These are phyloP conservation scores for Thermothielavioides terrestris DNA, from an alignment of 495 filamentous ascomycete genomes.

Conservation along the genomic window DNA sequence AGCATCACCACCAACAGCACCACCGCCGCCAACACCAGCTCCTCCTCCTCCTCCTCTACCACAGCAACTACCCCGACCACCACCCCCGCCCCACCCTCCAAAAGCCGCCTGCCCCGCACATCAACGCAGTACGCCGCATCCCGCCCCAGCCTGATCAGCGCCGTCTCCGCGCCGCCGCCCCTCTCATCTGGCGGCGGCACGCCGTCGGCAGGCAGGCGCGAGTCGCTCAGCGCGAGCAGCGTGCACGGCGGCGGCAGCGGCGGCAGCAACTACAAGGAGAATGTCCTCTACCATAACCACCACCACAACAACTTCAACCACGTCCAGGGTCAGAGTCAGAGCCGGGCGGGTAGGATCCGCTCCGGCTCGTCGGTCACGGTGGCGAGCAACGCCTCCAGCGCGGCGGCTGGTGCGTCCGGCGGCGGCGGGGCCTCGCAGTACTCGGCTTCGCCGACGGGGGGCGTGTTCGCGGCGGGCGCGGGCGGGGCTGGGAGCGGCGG, in stretches of 20 bases:
- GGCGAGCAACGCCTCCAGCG: not conserved
- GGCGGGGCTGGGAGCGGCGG: not conserved
- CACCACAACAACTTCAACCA: not conserved
- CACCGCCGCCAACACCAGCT: not conserved
- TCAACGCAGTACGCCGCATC: slow-evolving; percentile 22
- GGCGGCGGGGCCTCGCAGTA: slow-evolving; percentile 2
- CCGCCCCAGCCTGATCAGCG: slow-evolving; percentile 25
- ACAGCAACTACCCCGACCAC: too few species aligned
- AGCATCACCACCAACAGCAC: not conserved
- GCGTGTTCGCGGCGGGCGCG: not conserved
- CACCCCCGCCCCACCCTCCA: slow-evolving; percentile 5
- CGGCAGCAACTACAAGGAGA: slow-evolving; percentile 5
- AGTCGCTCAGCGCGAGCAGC: not conserved
- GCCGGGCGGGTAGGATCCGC: slow-evolving; percentile 4
- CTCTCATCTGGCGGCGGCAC: not conserved
- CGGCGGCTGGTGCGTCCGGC: not conserved
- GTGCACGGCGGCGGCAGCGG: not conserved
- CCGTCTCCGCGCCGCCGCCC: slow-evolving; percentile 12
- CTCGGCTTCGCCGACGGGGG: slow-evolving; percentile 15
- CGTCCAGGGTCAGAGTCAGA: not conserved
- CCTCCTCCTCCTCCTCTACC: not conserved
- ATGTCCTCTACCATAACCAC: too few species aligned
- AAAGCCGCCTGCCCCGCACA: slow-evolving; percentile 31
- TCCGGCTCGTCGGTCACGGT: slow-evolving; percentile 9
- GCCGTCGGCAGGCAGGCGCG: not conserved